Percentiles rank a stretch among this genome's conserved stretches.
phyloP scores from a whole-genome alignment of 768 basidiomycete genomes.

The Podaxis rugospora region DNA sequence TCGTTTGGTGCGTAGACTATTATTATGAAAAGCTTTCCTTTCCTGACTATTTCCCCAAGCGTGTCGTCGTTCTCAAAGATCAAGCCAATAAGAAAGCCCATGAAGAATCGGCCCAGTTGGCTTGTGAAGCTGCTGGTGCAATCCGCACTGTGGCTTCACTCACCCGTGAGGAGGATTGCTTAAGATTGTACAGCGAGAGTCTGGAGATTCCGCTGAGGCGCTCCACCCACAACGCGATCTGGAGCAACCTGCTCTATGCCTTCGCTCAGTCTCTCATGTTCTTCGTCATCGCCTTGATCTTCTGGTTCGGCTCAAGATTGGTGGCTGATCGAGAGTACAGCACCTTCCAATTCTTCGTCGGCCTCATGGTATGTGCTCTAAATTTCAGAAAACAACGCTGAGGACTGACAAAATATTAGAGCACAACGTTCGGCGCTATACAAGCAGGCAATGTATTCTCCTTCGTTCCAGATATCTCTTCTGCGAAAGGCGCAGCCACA shows the following conservation, averaged over 20 bases:
- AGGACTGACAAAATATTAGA: slow-evolving; percentile 31
- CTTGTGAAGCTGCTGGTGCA: slow-evolving; percentile 87
- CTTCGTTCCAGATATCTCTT: slow-evolving; percentile 86
- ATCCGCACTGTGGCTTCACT: slow-evolving; percentile 89
- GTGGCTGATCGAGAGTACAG: slow-evolving; percentile 50
- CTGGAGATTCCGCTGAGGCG: slow-evolving; percentile 65
- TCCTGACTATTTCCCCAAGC: slow-evolving; percentile 29
- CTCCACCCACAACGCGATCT: slow-evolving; percentile 63
- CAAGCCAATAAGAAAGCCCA: slow-evolving; percentile 77
- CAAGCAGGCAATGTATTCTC: slow-evolving; percentile 85
- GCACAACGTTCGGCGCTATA: slow-evolving; percentile 72
- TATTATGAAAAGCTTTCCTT: background rate
- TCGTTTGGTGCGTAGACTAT: slow-evolving; percentile 51
- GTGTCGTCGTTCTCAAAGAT: slow-evolving; percentile 86
- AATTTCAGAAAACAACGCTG: background rate
- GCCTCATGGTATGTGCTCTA: slow-evolving; percentile 60
- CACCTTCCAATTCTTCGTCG: slow-evolving; percentile 74
- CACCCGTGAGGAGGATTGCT: slow-evolving; percentile 82
- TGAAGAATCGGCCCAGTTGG: slow-evolving; percentile 78
- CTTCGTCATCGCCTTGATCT: slow-evolving; percentile 79
- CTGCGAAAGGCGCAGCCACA: slow-evolving; percentile 73
- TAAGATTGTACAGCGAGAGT: slow-evolving; percentile 58
- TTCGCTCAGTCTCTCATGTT: slow-evolving; percentile 73
- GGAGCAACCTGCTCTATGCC: slow-evolving; percentile 63
- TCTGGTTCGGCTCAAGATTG: slow-evolving; percentile 70